phyloP scores from a whole-genome alignment of 257 asterid genomes.

The Linaria vulgaris region DNA sequence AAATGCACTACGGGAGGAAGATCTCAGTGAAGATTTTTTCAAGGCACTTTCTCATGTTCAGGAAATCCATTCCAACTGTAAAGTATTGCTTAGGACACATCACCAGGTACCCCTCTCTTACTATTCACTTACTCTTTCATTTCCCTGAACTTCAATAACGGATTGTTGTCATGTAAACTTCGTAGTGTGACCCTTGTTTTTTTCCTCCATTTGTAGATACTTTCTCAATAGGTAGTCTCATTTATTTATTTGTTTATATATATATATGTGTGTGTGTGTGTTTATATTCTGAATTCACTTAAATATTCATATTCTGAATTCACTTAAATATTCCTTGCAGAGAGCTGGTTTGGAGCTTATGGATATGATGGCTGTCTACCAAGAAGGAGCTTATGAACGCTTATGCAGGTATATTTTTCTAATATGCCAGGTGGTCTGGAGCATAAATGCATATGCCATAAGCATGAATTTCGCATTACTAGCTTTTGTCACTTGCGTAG shows the following conservation, averaged over 20 bases:
- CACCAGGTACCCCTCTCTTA: slow-evolving; percentile 70
- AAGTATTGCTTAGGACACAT: slow-evolving; percentile 92
- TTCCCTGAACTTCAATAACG: neutral
- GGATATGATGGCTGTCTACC: slow-evolving; percentile 99
- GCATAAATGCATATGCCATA: slow-evolving; percentile 3
- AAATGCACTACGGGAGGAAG: slow-evolving; percentile 90
- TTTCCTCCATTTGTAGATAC: neutral
- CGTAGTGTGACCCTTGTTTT: slow-evolving; percentile 1
- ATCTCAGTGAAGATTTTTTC: slow-evolving; percentile 76
- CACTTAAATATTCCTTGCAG: slow-evolving; percentile 56
- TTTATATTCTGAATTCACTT: too few species aligned
- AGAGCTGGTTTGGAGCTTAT: slow-evolving; percentile 98
- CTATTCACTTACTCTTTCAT: slow-evolving; percentile 2
- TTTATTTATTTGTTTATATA: too few species aligned
- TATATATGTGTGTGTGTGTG: too few species aligned
- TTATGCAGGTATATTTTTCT: slow-evolving; percentile 75
- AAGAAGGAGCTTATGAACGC: slow-evolving; percentile 99
- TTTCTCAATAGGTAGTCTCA: slow-evolving; percentile 9
- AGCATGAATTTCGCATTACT: slow-evolving; percentile 10
- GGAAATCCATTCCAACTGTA: slow-evolving; percentile 95
- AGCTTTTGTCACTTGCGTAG: slow-evolving; percentile 9
- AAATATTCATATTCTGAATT: slow-evolving; percentile 30
- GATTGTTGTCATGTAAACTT: slow-evolving; percentile 1
- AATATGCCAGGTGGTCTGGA: slow-evolving; percentile 5
- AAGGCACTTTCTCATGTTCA: slow-evolving; percentile 99